Percentiles rank a stretch among this genome's conserved stretches.
Evolutionary conservation across 78 protist genomes (phyloP).

Genomic region (Chrysochromulina parva): DNA sequence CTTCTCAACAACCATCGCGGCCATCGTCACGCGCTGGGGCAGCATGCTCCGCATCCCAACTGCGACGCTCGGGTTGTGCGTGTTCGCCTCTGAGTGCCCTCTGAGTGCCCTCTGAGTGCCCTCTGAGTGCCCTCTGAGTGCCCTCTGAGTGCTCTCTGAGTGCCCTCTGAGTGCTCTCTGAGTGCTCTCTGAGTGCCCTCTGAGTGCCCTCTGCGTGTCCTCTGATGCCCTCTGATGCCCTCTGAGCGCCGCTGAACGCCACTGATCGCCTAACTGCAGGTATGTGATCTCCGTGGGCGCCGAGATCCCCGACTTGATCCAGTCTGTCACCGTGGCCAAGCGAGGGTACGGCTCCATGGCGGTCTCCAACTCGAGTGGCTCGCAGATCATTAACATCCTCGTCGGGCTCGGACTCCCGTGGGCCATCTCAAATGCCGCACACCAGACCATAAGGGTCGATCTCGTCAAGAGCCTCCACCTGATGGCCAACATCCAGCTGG

Average conservation of each 20-base stretch:
- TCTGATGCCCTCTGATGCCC: too few relatives aligned
- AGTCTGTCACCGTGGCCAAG: slow-evolving; percentile 38
- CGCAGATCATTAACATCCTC: slow-evolving; percentile 42
- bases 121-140: too few relatives aligned
- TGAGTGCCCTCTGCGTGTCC: too few relatives aligned
- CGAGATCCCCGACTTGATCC: slow-evolving; percentile 35
- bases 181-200: too few relatives aligned
- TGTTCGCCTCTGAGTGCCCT: too few relatives aligned
- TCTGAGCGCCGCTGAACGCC: too few relatives aligned
- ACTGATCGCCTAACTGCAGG: too few relatives aligned
- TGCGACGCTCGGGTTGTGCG: neutral
- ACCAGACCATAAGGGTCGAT: neutral
- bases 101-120: too few relatives aligned
- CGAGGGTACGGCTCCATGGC: slow-evolving; percentile 54
- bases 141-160: too few relatives aligned
- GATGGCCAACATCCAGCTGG: neutral
- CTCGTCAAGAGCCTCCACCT: neutral
- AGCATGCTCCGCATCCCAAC: neutral
- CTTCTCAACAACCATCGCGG: slow-evolving; percentile 13
- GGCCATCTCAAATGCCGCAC: neutral
- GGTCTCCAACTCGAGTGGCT: slow-evolving; percentile 29
- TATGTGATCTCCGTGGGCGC: slow-evolving; percentile 41
- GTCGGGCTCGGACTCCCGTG: slow-evolving; percentile 52
- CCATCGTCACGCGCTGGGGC: slow-evolving; percentile 19
- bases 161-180: too few relatives aligned